These are phyloP conservation scores for Pezicula carpinea DNA, from an alignment of 2,329 filamentous ascomycete genomes.

Conservation along the genomic window DNA sequence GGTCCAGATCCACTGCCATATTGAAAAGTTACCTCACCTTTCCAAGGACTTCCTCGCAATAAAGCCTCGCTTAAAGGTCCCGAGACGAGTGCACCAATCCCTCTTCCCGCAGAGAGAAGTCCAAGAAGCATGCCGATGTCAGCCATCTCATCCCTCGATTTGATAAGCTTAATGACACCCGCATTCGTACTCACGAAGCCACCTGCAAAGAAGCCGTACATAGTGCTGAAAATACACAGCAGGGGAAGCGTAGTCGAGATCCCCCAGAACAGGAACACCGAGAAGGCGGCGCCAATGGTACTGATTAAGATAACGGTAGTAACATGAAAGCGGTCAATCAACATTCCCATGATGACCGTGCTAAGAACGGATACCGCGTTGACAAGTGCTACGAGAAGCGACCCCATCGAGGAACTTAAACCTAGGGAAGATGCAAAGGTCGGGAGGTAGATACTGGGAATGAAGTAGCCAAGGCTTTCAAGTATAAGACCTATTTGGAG, in stretches of 20 bases:
- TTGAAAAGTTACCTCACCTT: slow-evolving; percentile 38
- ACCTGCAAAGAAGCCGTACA: slow-evolving; percentile 55
- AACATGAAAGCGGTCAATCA: slow-evolving; percentile 18
- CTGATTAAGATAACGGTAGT: slow-evolving; percentile 44
- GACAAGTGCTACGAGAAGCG: slow-evolving; percentile 44
- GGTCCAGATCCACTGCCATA: slow-evolving; percentile 47
- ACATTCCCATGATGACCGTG: slow-evolving; percentile 30
- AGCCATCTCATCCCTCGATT: slow-evolving; percentile 10
- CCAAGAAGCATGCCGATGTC: slow-evolving; percentile 30
- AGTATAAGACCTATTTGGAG: slow-evolving; percentile 46
- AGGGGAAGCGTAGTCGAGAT: slow-evolving; percentile 39
- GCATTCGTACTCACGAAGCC: slow-evolving; percentile 45
- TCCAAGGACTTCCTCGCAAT: slow-evolving; percentile 41
- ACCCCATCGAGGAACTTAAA: slow-evolving; percentile 36
- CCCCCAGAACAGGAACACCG: slow-evolving; percentile 51
- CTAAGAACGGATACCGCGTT: slow-evolving; percentile 43
- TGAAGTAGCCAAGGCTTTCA: slow-evolving; percentile 49
- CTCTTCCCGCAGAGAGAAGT: slow-evolving; percentile 53
- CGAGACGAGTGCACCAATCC: slow-evolving; percentile 54
- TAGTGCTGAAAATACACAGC: slow-evolving; percentile 45
- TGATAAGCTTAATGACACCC: slow-evolving; percentile 26
- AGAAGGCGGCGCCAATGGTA: slow-evolving; percentile 41
- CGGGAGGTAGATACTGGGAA: slow-evolving; percentile 50
- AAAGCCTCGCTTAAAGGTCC: slow-evolving; percentile 53
- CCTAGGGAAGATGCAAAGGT: slow-evolving; percentile 41